Conservation (phyloP, 805 yeast species). For the Barnettozyma californica region DNA sequence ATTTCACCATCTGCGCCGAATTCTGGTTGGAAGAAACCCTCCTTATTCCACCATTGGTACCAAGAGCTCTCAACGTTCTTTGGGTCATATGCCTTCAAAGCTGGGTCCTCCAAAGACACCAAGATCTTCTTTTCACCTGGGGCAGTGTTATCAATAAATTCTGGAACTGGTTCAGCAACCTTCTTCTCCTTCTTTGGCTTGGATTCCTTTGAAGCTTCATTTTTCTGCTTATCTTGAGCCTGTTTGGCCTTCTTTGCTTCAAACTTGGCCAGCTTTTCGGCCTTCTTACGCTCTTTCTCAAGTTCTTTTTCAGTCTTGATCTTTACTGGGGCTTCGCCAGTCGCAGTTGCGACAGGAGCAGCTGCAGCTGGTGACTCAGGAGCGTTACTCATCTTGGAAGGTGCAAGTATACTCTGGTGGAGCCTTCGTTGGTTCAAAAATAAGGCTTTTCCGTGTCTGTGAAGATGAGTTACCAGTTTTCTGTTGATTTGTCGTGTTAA, state of each 20-base stretch:
- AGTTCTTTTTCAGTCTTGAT: conserved; percentile 74
- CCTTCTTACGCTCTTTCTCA: conserved; percentile 83
- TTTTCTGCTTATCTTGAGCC: conserved; percentile 42
- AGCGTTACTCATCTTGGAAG: conserved; percentile 14
- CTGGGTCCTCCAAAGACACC: conserved; percentile 83
- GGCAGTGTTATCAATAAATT: conserved; percentile 74
- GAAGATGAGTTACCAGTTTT: conserved; percentile 1
- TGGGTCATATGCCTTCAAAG: conserved; percentile 92
- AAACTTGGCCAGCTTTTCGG: conserved; percentile 83
- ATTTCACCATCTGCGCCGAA: conserved; percentile 66
- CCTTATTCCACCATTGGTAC: conserved; percentile 95
- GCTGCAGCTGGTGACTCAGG: conserved; percentile 11
- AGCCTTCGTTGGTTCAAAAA: conserved; percentile 3
- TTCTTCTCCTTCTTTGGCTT: conserved; percentile 68
- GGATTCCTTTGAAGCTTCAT: conserved; percentile 32
- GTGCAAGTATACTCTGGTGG: conserved; percentile 4
- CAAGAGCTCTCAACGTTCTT: conserved; percentile 91
- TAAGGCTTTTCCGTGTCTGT: conserved; percentile 3
- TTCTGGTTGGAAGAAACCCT: conserved; percentile 86
- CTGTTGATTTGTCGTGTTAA: conserved; percentile 3
- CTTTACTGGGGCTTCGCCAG: conserved; percentile 31
- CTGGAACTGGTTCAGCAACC: conserved; percentile 73
- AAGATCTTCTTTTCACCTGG: conserved; percentile 90
- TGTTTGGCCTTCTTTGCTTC: conserved; percentile 78
- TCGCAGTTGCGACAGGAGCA: conserved; percentile 8